These are phyloP conservation scores for Aspergillus awamori DNA, from an alignment of 2,329 filamentous ascomycete genomes.

Conservation along the genomic window DNA sequence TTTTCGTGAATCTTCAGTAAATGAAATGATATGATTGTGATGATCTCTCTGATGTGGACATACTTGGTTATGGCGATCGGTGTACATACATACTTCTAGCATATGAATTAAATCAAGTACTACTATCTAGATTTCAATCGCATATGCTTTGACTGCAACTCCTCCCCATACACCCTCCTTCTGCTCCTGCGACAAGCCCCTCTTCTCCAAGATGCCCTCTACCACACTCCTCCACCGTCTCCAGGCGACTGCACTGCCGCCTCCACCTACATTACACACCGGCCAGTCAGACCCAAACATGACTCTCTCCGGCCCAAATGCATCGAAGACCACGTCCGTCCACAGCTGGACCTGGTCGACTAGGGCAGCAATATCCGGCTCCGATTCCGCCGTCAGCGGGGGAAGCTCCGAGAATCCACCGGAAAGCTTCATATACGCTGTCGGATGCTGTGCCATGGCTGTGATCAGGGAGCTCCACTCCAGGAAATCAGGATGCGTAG, in stretches of 20 bases:
- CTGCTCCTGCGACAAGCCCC: conserved; percentile 60
- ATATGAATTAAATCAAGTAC: neutral
- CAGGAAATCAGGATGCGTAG: conserved; percentile 59
- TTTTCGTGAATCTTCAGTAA: conserved; percentile 86
- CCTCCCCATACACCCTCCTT: conserved; percentile 70
- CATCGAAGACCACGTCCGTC: conserved; percentile 70
- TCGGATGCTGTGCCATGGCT: conserved; percentile 64
- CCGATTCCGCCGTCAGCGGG: conserved; percentile 37
- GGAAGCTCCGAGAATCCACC: conserved; percentile 81
- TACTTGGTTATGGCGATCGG: neutral
- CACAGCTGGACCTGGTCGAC: conserved; percentile 69
- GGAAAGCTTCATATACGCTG: conserved; percentile 88
- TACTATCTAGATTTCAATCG: conserved; percentile 25
- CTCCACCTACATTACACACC: conserved; percentile 73
- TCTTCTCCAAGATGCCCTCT: conserved; percentile 60
- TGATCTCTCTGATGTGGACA: neutral
- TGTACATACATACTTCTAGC: neutral
- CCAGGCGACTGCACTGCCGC: conserved; percentile 66
- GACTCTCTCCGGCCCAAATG: conserved; percentile 71
- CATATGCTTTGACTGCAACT: conserved; percentile 73
- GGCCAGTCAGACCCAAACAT: conserved; percentile 97
- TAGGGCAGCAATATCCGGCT: conserved; percentile 27
- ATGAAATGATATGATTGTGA: neutral
- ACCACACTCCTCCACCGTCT: conserved; percentile 73
- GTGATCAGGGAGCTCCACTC: conserved; percentile 72